A percentile compares a stretch with the other conserved stretches of the same genome.
phyloP scores from a whole-genome alignment of 768 basidiomycete genomes.

The Lyophyllum decastes region DNA sequence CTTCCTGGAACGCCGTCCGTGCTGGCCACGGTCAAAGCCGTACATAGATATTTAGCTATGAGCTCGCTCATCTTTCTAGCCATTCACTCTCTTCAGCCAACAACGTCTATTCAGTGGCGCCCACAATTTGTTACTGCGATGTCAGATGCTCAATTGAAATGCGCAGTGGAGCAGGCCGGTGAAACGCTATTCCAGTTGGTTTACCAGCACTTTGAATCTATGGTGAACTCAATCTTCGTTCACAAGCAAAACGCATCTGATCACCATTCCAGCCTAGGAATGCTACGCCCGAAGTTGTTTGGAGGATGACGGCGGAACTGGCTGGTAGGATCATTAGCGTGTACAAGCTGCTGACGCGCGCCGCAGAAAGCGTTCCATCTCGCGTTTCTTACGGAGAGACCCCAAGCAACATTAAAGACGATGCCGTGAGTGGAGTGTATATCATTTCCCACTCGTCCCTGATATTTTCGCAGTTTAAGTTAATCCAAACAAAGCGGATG shows the following conservation, averaged over 20 bases:
- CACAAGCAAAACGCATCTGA: neutral
- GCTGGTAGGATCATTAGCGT: neutral
- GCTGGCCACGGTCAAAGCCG: neutral
- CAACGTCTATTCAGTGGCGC: neutral
- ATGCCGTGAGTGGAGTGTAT: neutral
- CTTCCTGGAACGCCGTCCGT: neutral
- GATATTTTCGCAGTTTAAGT: neutral
- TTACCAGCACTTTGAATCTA: neutral
- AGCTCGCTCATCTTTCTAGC: neutral
- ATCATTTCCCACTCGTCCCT: neutral
- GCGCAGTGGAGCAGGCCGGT: neutral
- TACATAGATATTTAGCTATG: neutral
- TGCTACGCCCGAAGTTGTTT: constrained; percentile 1
- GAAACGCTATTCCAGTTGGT: neutral
- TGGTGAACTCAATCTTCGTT: neutral
- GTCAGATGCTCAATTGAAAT: neutral
- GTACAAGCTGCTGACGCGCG: neutral
- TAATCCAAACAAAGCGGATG: neutral
- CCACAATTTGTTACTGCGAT: neutral
- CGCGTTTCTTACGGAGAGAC: neutral
- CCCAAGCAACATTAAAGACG: neutral
- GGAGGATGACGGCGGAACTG: constrained; percentile 2
- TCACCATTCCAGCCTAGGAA: neutral
- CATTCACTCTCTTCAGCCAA: neutral
- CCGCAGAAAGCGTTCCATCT: neutral